These are phyloP conservation scores for Claviceps sp. DNA, from an alignment of 2,329 filamentous ascomycete genomes.

Conservation along the genomic window DNA sequence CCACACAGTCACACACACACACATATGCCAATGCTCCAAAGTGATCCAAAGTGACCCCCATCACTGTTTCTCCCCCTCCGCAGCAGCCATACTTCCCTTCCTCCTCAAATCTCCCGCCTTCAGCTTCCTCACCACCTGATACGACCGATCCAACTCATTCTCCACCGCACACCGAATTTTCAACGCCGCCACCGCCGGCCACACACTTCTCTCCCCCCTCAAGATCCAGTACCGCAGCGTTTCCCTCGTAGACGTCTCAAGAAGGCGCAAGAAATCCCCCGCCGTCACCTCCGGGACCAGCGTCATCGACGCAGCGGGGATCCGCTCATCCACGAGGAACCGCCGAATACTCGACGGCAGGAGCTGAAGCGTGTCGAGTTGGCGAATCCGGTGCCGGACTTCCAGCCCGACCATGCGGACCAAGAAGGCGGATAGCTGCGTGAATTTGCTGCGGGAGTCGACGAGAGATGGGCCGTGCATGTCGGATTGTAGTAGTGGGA, in stretches of 20 bases:
- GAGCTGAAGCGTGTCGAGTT: slow-evolving; percentile 64
- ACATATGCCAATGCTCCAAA: neutral
- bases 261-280: slow-evolving; percentile 59
- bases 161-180: slow-evolving; percentile 75
- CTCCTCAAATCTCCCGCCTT: slow-evolving; percentile 38
- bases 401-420: slow-evolving; percentile 62
- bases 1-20: neutral
- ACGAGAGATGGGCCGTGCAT: slow-evolving; percentile 60
- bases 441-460: slow-evolving; percentile 44
- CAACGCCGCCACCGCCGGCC: slow-evolving; percentile 75
- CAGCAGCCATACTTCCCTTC: slow-evolving; percentile 27
- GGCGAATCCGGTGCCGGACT: slow-evolving; percentile 64
- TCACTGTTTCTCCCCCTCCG: slow-evolving; percentile 10
- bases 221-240: slow-evolving; percentile 75
- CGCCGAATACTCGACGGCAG: slow-evolving; percentile 57
- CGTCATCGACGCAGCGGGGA: slow-evolving; percentile 66
- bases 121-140: slow-evolving; percentile 60
- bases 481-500: slow-evolving; percentile 71
- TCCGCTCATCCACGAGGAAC: slow-evolving; percentile 69
- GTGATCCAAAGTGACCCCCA: neutral
- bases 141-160: slow-evolving; percentile 74
- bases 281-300: slow-evolving; percentile 68
- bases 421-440: slow-evolving; percentile 42
- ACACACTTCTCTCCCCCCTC: slow-evolving; percentile 74
- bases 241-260: slow-evolving; percentile 70